Percentiles rank a stretch among this genome's conserved stretches.
phyloP scores from a whole-genome alignment of 805 yeast genomes.

The Kluyveromyces aestuarii region DNA sequence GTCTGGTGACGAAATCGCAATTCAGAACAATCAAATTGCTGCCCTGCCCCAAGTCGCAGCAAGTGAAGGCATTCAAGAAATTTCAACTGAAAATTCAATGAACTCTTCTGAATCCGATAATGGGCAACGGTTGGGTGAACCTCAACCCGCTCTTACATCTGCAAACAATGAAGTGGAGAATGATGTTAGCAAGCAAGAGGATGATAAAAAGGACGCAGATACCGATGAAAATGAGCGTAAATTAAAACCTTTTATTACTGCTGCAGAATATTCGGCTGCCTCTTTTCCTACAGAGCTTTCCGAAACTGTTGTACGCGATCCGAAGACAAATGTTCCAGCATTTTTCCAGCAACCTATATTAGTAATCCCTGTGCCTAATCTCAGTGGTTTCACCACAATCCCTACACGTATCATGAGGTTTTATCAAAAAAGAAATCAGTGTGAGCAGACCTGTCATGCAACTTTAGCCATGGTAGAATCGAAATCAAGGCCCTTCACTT shows the following conservation, averaged over 20 bases:
- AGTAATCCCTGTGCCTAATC: constrained; percentile 66
- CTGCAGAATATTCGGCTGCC: constrained; percentile 48
- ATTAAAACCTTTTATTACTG: constrained; percentile 52
- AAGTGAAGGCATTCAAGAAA: background rate
- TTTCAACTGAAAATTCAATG: background rate
- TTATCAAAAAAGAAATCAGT: constrained; percentile 63
- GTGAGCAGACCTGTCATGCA: constrained; percentile 56
- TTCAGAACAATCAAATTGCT: background rate
- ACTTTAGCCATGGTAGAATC: constrained; percentile 45
- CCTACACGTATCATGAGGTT: constrained; percentile 72
- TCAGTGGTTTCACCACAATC: constrained; percentile 68
- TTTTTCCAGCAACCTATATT: constrained; percentile 70
- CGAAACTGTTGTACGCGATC: constrained; percentile 25
- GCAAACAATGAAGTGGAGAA: background rate
- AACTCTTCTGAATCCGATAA: background rate
- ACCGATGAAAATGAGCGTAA: constrained; percentile 22
- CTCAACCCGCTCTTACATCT: background rate
- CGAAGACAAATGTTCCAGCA: constrained; percentile 37
- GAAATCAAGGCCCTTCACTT: constrained; percentile 43
- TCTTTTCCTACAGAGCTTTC: constrained; percentile 54
- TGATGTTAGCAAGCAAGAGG: constrained; percentile 7
- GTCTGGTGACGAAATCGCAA: background rate
- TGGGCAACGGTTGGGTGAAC: background rate
- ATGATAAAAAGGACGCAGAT: constrained; percentile 8
- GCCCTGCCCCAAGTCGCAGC: background rate